Evolutionary conservation across 768 basidiomycete species (phyloP), one percentile per base, ranked within the genome.

Genomic region (Mycena kentingensis): DNA sequence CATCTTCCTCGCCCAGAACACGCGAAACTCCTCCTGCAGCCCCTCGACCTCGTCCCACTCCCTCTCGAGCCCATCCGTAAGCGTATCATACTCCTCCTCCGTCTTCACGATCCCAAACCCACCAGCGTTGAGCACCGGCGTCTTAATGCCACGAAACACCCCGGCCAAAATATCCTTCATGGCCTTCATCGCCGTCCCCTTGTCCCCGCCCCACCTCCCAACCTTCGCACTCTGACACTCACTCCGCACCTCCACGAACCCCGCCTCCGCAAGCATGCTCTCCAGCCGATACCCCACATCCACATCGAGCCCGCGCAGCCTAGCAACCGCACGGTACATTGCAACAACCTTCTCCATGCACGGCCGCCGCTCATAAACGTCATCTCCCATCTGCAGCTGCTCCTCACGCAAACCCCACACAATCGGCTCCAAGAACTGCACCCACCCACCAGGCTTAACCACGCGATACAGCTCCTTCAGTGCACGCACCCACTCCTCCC

Each of bases 371-470:
- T 49, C 48, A 32, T 51, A 43, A 16, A 47, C 47, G n/a, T n/a
- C n/a, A n/a, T n/a, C n/a, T n/a, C n/a, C n/a, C n/a, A n/a, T n/a
- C n/a, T n/a, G n/a, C n/a, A n/a, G n/a, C n/a, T n/a, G n/a, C n/a
- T n/a, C n/a, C n/a, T n/a, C n/a, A n/a, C n/a, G n/a, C n/a, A n/a
- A n/a, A 25, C 39, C 18, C 46, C 50, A 48, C 3, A 38, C 28
- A 29, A 50, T 45, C 32, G 24, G 19, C 36, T 62, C 60, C 3
- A 42, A 39, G 10, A 62, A n/a, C 35, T 62, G 60, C 18, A 53
- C 51, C 51, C 52, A 59, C 10, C 60, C 58, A 8, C 58, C 60
- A 1, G 58, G 54, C n/a, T 44, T 47, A 26, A 62, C 37, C 22
- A 62, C 58, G 11, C 58, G 57, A 27, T 59, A 46, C 2, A 58